phyloP scores from a whole-genome alignment of 768 basidiomycete genomes.

The Leucocoprinus leucothites region DNA sequence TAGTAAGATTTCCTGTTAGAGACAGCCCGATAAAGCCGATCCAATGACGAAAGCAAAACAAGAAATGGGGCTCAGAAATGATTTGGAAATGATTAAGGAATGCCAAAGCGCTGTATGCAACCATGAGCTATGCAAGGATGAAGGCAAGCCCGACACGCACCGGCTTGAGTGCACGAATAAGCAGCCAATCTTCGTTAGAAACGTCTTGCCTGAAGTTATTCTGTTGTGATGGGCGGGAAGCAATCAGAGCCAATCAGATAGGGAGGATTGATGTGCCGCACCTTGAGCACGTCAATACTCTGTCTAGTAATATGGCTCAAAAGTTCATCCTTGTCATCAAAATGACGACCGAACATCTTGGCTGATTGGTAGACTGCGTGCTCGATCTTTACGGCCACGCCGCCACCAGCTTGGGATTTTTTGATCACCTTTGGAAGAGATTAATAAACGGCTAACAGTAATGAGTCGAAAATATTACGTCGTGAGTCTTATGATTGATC shows the following conservation, averaged over 20 bases:
- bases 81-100: slow-evolving; percentile 19
- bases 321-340: slow-evolving; percentile 93
- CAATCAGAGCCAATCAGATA: slow-evolving; percentile 2
- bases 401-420: slow-evolving; percentile 91
- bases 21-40: neutral
- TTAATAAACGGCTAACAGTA: slow-evolving; percentile 1
- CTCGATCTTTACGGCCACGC: slow-evolving; percentile 98
- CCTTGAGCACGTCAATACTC: slow-evolving; percentile 96
- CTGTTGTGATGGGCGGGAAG: slow-evolving; percentile 33
- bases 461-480: slow-evolving; percentile 38
- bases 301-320: slow-evolving; percentile 87
- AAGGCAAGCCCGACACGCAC: slow-evolving; percentile 38
- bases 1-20: slow-evolving; percentile 10
- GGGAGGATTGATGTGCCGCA: slow-evolving; percentile 23
- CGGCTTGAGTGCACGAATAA: slow-evolving; percentile 85
- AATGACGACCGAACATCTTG: slow-evolving; percentile 95
- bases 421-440: slow-evolving; percentile 66
- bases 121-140: neutral
- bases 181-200: slow-evolving; percentile 86
- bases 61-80: no score
- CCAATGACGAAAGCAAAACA: neutral
- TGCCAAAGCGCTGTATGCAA: slow-evolving; percentile 27
- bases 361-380: slow-evolving; percentile 94
- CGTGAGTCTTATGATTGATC: slow-evolving; percentile 90
- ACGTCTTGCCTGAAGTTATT: slow-evolving; percentile 86